These are phyloP conservation scores for Asterophora parasitica DNA, from an alignment of 768 basidiomycete genomes.

Conservation along the genomic window DNA sequence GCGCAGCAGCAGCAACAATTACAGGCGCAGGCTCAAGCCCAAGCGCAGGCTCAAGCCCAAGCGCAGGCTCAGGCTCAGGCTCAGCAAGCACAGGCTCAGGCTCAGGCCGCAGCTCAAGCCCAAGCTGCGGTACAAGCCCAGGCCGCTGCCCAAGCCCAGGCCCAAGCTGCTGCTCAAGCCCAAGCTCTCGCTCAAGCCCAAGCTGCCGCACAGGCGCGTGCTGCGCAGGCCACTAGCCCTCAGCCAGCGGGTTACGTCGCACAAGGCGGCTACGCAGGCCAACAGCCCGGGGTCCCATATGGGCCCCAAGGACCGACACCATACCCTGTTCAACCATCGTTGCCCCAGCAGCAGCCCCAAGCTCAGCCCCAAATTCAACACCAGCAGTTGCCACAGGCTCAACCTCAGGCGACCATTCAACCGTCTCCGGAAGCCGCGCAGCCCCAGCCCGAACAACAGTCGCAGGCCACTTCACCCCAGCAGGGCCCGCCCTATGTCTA, in stretches of 20 bases:
- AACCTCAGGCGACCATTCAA: slow-evolving; percentile 15
- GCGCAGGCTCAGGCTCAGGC: slow-evolving; percentile 3
- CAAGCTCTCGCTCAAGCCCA: slow-evolving; percentile 17
- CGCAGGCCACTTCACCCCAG: slow-evolving; percentile 18
- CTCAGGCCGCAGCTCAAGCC: slow-evolving; percentile 9
- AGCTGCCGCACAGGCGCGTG: slow-evolving; percentile 14
- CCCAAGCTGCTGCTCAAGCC: slow-evolving; percentile 12
- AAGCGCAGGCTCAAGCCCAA: slow-evolving; percentile 9
- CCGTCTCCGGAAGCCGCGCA: slow-evolving; percentile 17
- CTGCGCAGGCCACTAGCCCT: slow-evolving; percentile 6
- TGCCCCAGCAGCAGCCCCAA: slow-evolving; percentile 17
- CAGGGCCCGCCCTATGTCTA: slow-evolving; percentile 50
- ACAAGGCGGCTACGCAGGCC: slow-evolving; percentile 27
- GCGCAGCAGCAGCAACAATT: slow-evolving; percentile 16
- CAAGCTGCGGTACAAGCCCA: slow-evolving; percentile 11
- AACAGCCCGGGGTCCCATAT: slow-evolving; percentile 31
- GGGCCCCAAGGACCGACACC: slow-evolving; percentile 35
- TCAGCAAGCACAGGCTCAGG: neutral
- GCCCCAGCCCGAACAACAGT: slow-evolving; percentile 21
- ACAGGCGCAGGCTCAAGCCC: slow-evolving; percentile 6
- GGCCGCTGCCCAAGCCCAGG: slow-evolving; percentile 16
- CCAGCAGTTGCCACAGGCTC: slow-evolving; percentile 21
- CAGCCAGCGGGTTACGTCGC: slow-evolving; percentile 20
- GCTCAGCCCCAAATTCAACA: slow-evolving; percentile 15
- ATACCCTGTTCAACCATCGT: slow-evolving; percentile 29